Conservation (phyloP, 768 basidiomycete genomes). For the Auriscalpium orientale region DNA sequence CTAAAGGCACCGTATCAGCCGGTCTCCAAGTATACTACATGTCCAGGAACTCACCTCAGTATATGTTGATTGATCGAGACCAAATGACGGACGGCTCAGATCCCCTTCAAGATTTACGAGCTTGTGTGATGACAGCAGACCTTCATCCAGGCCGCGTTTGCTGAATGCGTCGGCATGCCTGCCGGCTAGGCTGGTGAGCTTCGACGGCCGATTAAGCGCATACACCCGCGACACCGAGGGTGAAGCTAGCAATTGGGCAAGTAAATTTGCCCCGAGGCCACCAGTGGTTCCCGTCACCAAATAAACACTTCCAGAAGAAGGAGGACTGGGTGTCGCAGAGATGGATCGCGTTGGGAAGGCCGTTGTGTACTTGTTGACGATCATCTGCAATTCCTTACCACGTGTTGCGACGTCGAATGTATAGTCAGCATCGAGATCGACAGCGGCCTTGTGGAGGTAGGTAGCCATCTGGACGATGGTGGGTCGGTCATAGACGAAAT, state of each 20-base stretch:
- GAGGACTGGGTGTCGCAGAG: background rate
- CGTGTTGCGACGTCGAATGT: background rate
- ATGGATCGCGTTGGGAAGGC: constrained; percentile 10
- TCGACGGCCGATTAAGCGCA: constrained; percentile 17
- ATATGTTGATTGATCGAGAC: constrained; percentile 5
- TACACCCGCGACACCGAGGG: constrained; percentile 13
- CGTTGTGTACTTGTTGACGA: constrained; percentile 16
- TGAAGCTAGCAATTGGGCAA: constrained; percentile 11
- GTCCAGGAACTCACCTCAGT: constrained; percentile 5
- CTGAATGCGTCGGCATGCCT: constrained; percentile 12
- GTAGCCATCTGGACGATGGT: constrained; percentile 13
- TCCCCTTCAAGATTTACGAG: constrained; percentile 18
- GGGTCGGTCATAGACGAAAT: constrained; percentile 19
- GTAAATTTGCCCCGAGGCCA: constrained; percentile 17
- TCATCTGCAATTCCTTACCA: constrained; percentile 13
- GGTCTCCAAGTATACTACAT: background rate
- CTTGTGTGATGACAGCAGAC: constrained; percentile 13
- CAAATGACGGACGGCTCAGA: constrained; percentile 6
- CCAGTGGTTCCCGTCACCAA: constrained; percentile 20
- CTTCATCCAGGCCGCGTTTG: constrained; percentile 14
- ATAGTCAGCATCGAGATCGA: constrained; percentile 1
- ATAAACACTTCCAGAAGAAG: constrained; percentile 2
- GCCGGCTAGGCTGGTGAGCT: constrained; percentile 1
- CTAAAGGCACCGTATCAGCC: background rate
- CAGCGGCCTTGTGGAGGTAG: constrained; percentile 4